A percentile compares a stretch with the other conserved stretches of the same genome.
Evolutionary conservation across 1,284 basidiomycete species (phyloP).

Genomic region (Naganishia liquefaciens): DNA sequence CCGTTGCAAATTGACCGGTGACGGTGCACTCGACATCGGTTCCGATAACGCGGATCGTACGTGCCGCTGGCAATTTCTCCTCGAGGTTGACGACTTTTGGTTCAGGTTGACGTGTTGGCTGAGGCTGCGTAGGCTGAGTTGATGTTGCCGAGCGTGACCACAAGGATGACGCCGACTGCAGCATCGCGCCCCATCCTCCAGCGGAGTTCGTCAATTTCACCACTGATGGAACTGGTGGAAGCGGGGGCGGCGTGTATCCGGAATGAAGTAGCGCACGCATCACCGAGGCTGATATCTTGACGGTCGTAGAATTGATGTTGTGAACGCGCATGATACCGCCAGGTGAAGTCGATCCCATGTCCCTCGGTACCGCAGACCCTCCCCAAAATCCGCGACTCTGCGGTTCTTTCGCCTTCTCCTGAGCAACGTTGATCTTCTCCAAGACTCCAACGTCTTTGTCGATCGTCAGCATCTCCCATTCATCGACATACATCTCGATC

Average conservation of each 20-base stretch:
- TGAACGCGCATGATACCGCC: conserved; percentile 68
- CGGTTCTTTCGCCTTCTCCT: conserved; percentile 5
- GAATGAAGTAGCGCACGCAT: conserved; percentile 77
- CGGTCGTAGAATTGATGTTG: conserved; percentile 65
- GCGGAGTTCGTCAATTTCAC: conserved; percentile 29
- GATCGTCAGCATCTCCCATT: conserved; percentile 71
- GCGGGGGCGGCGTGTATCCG: conserved; percentile 57
- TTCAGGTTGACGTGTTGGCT: conserved; percentile 54
- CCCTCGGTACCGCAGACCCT: conserved; percentile 56
- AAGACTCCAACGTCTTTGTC: conserved; percentile 68
- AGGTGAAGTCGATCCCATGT: conserved; percentile 44
- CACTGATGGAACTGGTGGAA: conserved; percentile 41
- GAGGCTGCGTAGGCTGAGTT: conserved; percentile 49
- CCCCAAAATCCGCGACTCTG: conserved; percentile 8
- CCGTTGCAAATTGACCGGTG: conserved; percentile 69
- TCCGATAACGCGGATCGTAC: conserved; percentile 23
- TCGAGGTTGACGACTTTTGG: conserved; percentile 66
- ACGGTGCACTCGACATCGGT: conserved; percentile 76
- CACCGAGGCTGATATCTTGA: conserved; percentile 78
- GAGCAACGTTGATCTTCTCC: conserved; percentile 55
- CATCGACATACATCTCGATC: conserved; percentile 78
- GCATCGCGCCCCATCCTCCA: conserved; percentile 29
- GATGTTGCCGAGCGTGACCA: conserved; percentile 57
- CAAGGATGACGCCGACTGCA: conserved; percentile 41
- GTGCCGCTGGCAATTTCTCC: conserved; percentile 70